phyloP scores from a whole-genome alignment of 1,139 yeast genomes.

The Pichia sp. region DNA sequence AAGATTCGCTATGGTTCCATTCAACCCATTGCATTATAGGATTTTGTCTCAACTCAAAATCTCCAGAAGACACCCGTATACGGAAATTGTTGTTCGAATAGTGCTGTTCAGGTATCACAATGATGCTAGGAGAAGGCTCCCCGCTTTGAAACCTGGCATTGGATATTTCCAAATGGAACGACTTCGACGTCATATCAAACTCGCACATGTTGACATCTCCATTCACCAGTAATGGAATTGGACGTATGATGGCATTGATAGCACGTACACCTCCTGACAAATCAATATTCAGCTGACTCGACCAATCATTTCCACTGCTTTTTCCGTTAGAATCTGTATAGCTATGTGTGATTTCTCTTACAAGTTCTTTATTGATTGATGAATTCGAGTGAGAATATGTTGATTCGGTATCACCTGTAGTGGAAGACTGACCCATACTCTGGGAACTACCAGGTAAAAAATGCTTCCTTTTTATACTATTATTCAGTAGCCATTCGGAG shows the following conservation, averaged over 20 bases:
- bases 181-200: conserved; percentile 48
- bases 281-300: conserved; percentile 3
- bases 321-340: neutral
- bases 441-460: neutral
- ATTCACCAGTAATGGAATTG: conserved; percentile 57
- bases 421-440: conserved; percentile 8
- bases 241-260: conserved; percentile 64
- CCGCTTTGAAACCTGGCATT: conserved; percentile 21
- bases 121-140: conserved; percentile 28
- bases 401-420: conserved; percentile 15
- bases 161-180: conserved; percentile 46
- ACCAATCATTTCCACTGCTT: neutral
- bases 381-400: conserved; percentile 5
- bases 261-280: conserved; percentile 62
- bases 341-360: conserved; percentile 2
- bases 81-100: conserved; percentile 48
- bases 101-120: conserved; percentile 71
- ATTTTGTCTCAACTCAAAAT: conserved; percentile 42
- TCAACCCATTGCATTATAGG: conserved; percentile 51
- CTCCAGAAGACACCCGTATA: conserved; percentile 51
- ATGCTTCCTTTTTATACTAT: neutral
- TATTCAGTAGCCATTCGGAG: conserved; percentile 17
- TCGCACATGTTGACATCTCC: conserved; percentile 50
- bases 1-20: conserved; percentile 56
- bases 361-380: conserved; percentile 1